Base-by-base conservation (phyloP, 768 basidiomycete species). In the Agrocybe pediades region DNA sequence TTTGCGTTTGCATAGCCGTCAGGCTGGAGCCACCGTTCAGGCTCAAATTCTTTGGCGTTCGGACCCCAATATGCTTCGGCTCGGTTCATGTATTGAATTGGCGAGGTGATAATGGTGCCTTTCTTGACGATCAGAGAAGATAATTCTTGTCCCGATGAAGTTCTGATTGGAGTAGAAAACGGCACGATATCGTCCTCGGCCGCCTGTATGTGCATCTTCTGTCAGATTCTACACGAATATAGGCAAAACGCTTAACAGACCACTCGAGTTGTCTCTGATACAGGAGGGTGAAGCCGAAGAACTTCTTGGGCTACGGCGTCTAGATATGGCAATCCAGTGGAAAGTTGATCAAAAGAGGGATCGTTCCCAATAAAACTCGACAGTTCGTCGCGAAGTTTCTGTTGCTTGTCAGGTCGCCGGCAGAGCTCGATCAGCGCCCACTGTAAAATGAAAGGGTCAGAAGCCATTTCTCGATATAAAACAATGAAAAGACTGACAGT, bases 391-490 rank as follows among this genome's bases (percentile, higher is more conserved):
- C 83, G 76, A 9, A 86, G 65, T 42, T 72, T 77, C 8, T 65
- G 57, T 62, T 86, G 85, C 13, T 73, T 68, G 23, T 76, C 71
- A 0, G 67, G 73, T 41, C 79, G 65, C 29, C 66, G 71, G 6
- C 72, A 71, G 1, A 86, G 76, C 60, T 85, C 84, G 26, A 85
- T 79, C 0, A 86, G 68, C 2, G 82, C 79, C 82, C 84, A 86
- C 79, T 80, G 44, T 19, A n/a, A 30, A 16, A 19, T 36, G 9
- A 13, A 39, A 8, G 42, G 21, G 11, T 26, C 7, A 23, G 9
- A 39, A 11, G 33, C 16, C 9, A n/a, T n/a, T n/a, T n/a, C 6
- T 24, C 30, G 36, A 23, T n/a, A 30, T 33, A 9, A 20, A 26
- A 44, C 19, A 1, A 26, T 21, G 13, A 11, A 30, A 40, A 16